Evolutionary conservation across 345 rosid genomes (phyloP).

Genomic region (Hevea brasiliensis): DNA sequence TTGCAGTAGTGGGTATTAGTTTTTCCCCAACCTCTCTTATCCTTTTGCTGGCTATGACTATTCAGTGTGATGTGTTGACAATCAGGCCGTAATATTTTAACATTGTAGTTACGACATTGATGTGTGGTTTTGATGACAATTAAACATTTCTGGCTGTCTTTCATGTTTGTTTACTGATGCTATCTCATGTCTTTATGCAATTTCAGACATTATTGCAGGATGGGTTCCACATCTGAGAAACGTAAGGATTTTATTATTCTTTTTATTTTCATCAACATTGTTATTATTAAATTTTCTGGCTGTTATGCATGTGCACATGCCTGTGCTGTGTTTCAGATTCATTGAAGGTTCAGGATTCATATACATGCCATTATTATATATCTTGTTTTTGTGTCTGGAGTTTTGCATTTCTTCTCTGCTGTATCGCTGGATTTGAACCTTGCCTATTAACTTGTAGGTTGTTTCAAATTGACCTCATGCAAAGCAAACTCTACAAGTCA

Average conservation of each 20-base stretch:
- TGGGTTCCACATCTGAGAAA: constrained; percentile 64
- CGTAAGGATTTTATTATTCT: constrained; percentile 40
- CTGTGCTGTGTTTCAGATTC: neutral
- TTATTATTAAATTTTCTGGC: neutral
- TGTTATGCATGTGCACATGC: neutral
- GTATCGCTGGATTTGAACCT: neutral
- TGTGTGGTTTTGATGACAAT: constrained; percentile 3
- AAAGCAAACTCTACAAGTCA: constrained; percentile 60
- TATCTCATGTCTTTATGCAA: constrained; percentile 18
- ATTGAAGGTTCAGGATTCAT: neutral
- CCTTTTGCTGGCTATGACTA: neutral
- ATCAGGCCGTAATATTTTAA: neutral
- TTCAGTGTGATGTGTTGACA: neutral
- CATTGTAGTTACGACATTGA: neutral
- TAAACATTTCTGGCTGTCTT: constrained; percentile 8
- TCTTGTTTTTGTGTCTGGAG: neutral
- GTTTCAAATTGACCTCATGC: constrained; percentile 79
- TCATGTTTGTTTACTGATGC: constrained; percentile 21
- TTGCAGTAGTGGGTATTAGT: constrained; percentile 85
- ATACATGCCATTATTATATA: neutral
- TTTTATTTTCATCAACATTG: neutral
- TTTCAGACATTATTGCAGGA: constrained; percentile 76
- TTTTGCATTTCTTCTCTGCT: neutral
- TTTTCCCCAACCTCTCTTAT: neutral
- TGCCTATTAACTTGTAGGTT: constrained; percentile 45